These are phyloP conservation scores for Harrya chromipes DNA, from an alignment of 768 basidiomycete genomes.

Conservation along the genomic window DNA sequence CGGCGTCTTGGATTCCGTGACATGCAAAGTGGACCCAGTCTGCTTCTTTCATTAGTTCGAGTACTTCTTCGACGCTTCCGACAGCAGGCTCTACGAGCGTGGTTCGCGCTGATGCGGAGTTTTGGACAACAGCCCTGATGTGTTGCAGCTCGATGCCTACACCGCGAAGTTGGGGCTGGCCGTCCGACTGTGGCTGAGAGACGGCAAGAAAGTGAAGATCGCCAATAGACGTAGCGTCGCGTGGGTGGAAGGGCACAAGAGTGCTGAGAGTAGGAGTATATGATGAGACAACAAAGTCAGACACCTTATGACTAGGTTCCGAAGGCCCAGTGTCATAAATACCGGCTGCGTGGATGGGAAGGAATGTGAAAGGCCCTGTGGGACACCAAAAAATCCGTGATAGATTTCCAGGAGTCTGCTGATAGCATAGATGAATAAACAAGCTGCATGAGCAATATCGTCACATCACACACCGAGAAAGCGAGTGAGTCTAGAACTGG, in stretches of 20 bases:
- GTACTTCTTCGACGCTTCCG: slow-evolving; percentile 4
- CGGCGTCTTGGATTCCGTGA: slow-evolving; percentile 25
- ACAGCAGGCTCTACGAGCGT: background rate
- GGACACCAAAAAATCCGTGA: slow-evolving; percentile 5
- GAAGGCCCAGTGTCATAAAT: background rate
- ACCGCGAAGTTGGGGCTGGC: slow-evolving; percentile 9
- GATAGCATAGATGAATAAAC: background rate
- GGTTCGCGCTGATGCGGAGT: background rate
- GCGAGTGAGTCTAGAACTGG: slow-evolving; percentile 4
- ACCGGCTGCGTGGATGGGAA: slow-evolving; percentile 5
- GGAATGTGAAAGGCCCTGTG: slow-evolving; percentile 2
- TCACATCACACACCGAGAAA: background rate
- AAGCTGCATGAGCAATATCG: background rate
- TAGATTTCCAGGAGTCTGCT: background rate
- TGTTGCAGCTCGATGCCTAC: slow-evolving; percentile 20
- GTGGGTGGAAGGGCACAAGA: slow-evolving; percentile 1
- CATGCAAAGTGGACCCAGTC: slow-evolving; percentile 31
- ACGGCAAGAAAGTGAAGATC: slow-evolving; percentile 9
- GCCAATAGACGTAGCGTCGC: background rate
- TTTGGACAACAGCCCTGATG: slow-evolving; percentile 2
- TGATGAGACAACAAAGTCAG: slow-evolving; percentile 14
- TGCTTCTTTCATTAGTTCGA: background rate
- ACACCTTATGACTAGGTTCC: background rate
- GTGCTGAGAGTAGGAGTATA: slow-evolving; percentile 29
- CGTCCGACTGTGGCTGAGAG: slow-evolving; percentile 15